Conservation (phyloP, 1,284 basidiomycete genomes). For the Cryptococcus sp. region DNA sequence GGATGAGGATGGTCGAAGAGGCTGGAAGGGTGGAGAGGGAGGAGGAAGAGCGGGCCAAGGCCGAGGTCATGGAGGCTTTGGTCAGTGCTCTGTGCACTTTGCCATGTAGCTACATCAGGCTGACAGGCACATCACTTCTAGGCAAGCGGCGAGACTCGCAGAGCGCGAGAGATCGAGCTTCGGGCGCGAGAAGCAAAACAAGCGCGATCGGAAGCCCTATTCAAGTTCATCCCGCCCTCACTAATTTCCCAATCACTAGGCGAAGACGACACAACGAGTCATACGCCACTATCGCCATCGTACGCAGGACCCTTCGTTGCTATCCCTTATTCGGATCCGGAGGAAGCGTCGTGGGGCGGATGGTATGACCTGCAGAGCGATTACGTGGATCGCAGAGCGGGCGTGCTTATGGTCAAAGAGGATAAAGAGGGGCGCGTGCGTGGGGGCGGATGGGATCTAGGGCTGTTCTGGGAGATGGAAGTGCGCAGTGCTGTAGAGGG, state of each 20-base stretch:
- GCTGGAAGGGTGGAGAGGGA: slow-evolving; percentile 65
- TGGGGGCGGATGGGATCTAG: slow-evolving; percentile 77
- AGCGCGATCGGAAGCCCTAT: slow-evolving; percentile 31
- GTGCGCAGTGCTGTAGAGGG: slow-evolving; percentile 74
- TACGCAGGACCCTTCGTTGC: slow-evolving; percentile 51
- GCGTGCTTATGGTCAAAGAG: slow-evolving; percentile 68
- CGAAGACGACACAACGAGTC: slow-evolving; percentile 15
- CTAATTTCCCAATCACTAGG: slow-evolving; percentile 2
- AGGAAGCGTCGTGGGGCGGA: slow-evolving; percentile 20
- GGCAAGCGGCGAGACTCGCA: slow-evolving; percentile 23
- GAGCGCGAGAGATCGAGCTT: slow-evolving; percentile 63
- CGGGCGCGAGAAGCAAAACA: slow-evolving; percentile 33
- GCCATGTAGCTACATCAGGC: too few relatives aligned
- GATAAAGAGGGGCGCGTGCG: slow-evolving; percentile 78
- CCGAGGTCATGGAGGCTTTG: slow-evolving; percentile 74
- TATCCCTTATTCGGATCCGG: slow-evolving; percentile 45
- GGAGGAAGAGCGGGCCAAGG: slow-evolving; percentile 51
- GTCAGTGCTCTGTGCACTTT: slow-evolving; percentile 56
- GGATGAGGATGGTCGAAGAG: slow-evolving; percentile 63
- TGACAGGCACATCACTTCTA: not conserved
- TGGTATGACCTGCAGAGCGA: slow-evolving; percentile 38
- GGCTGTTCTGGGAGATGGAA: slow-evolving; percentile 85
- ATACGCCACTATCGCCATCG: slow-evolving; percentile 39
- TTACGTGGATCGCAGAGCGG: slow-evolving; percentile 56
- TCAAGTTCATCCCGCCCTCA: slow-evolving; percentile 31